Percentiles rank a stretch among this genome's conserved stretches.
Evolutionary conservation across 2,329 filamentous ascomycete species (phyloP).

Genomic region (Phyllosticta citribraziliensis): DNA sequence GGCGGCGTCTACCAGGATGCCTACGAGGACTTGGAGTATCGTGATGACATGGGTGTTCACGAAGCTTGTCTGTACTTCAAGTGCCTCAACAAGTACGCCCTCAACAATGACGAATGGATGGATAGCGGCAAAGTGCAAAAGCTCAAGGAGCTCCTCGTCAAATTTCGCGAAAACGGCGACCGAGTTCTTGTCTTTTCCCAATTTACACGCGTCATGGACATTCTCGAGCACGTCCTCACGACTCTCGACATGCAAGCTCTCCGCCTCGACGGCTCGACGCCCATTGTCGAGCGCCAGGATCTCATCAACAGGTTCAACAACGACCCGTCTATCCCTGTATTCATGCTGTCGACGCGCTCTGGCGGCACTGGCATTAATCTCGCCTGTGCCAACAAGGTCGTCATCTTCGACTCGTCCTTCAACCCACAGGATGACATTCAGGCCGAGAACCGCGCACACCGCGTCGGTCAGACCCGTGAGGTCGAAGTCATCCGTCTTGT

Average conservation of each 20-base stretch:
- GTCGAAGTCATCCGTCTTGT: slow-evolving; percentile 87
- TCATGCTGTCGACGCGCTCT: slow-evolving; percentile 85
- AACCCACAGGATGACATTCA: slow-evolving; percentile 98
- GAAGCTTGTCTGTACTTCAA: slow-evolving; percentile 31
- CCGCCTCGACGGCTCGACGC: slow-evolving; percentile 76
- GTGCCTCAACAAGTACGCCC: slow-evolving; percentile 43
- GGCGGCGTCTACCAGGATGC: not conserved
- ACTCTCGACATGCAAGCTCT: slow-evolving; percentile 65
- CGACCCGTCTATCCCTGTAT: slow-evolving; percentile 70
- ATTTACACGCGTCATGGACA: slow-evolving; percentile 84
- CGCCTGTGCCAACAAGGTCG: slow-evolving; percentile 90
- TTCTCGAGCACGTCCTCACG: slow-evolving; percentile 73
- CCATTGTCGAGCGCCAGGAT: slow-evolving; percentile 72
- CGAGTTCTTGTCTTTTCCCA: slow-evolving; percentile 86
- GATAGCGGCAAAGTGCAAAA: slow-evolving; percentile 77
- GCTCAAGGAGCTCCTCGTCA: slow-evolving; percentile 61
- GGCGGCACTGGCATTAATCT: slow-evolving; percentile 97
- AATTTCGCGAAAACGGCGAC: slow-evolving; percentile 72
- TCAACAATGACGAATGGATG: slow-evolving; percentile 56
- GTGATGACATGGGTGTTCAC: slow-evolving; percentile 19
- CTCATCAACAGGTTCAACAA: slow-evolving; percentile 81
- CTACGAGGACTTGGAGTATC: not conserved
- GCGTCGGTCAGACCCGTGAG: slow-evolving; percentile 80
- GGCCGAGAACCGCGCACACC: slow-evolving; percentile 91
- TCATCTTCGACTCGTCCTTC: slow-evolving; percentile 95